phyloP scores from a whole-genome alignment of 352 stramenopile genomes.

The Elongisporangium anandrum region DNA sequence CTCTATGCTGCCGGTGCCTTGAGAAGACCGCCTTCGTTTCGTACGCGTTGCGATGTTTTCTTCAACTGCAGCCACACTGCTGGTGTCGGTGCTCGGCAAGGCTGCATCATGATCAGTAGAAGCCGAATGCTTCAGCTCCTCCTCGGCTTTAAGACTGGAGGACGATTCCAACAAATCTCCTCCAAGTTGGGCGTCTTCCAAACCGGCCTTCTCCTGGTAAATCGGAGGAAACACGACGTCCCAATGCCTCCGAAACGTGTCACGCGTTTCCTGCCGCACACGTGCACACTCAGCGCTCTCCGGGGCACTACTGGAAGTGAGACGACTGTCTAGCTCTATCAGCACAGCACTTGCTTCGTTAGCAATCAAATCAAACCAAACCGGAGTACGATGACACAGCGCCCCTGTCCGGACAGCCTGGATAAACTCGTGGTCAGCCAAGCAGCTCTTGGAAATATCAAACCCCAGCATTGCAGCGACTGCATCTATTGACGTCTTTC shows the following conservation, averaged over 20 bases:
- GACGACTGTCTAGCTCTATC: background rate
- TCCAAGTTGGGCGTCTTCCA: no score
- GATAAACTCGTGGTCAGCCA: constrained; percentile 28
- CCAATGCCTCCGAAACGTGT: background rate
- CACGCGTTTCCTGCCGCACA: background rate
- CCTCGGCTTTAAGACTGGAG: background rate
- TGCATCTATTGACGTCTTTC: background rate
- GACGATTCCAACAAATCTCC: background rate
- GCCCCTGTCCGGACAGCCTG: background rate
- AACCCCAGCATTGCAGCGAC: constrained; percentile 23
- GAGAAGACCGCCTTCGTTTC: constrained; percentile 6
- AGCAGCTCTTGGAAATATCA: constrained; percentile 33
- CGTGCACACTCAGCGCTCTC: background rate
- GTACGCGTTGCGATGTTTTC: background rate
- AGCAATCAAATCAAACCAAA: background rate
- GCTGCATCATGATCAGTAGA: background rate
- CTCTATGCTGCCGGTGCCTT: constrained; percentile 1
- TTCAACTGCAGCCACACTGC: background rate
- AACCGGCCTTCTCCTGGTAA: background rate
- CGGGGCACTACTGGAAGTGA: background rate
- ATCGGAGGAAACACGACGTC: background rate
- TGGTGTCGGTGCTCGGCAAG: no score
- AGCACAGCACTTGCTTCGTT: background rate
- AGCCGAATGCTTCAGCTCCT: background rate
- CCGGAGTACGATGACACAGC: background rate